Base-by-base conservation (phyloP, 169 alveolate species). In the Theileria equi region DNA sequence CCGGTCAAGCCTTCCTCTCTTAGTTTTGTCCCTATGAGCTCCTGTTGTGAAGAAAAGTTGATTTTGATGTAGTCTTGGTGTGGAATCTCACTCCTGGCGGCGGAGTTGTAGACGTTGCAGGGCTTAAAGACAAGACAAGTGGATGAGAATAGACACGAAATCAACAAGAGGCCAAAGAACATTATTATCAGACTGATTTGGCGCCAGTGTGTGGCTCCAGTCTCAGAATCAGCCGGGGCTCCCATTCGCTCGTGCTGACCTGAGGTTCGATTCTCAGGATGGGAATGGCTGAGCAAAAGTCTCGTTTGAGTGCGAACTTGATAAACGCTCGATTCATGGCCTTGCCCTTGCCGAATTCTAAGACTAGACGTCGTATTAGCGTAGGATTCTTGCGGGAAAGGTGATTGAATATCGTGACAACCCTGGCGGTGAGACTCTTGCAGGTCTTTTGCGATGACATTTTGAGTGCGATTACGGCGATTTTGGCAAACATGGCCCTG, bases 401-500 rank as follows among this genome's bases (percentile, higher is more conserved):
- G 47, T 61, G 35, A 17, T 28, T 47, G 26, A 73, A 32, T 4
- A 63, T 64, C 29, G 13, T 11, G n/a, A 13, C 31, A n/a, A 67
- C 31, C 25, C 13, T 7, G 26, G 31, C 41, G 38, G 61, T 68
- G 0, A 73, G 31, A 7, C 57, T 16, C 10, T 53, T 61, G 36
- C 65, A 16, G 34, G 78, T 60, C 7, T 54, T 49, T n/a, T 67
- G 43, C 40, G 35, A 57, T 31, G 61, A 50, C 58, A 73, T 61
- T 26, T 55, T 29, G 50, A 73, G 32, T 1, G 68, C 36, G 19
- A 62, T 29, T 26, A 73, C 43, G 13, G 58, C 17, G 43, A 73
- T 43, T 52, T 54, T 61, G 8, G 72, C 28, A n/a, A 63, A 35
- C 16, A 73, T 35, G 26, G 3, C 58, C 7, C 78, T 36, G 70